Base-by-base conservation (phyloP, 768 basidiomycete species). In the Pisolithus sp. region DNA sequence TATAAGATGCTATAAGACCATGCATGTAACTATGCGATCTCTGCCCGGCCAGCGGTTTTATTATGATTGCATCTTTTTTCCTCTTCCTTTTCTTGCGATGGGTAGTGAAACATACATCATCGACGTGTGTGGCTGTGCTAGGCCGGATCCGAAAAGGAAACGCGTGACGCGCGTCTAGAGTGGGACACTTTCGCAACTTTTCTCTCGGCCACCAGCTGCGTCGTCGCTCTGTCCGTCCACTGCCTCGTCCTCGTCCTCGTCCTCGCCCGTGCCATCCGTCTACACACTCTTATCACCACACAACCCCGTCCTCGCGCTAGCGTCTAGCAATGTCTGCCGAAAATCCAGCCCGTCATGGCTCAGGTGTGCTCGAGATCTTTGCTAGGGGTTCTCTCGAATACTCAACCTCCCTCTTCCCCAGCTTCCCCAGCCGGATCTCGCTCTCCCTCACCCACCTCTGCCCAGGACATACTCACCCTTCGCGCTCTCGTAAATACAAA, bases 401-500 rank as follows among this genome's bases (percentile, higher is more conserved):
- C 37, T 7, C n/a, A 15, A 23, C 28, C 45, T 53, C 30, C 50
- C 46, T 18, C 49, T 41, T 17, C 56, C 24, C 3, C 52, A 84
- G 80, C 70, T 57, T 81, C 82, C 46, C 80, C 81, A 50, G 74
- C 76, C 53, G 77, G 73, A 64, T 90, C 89, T 60, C 85, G 86
- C 68, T 87, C 87, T 48, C 80, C 82, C 31, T 84, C 86, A 48
- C 88, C 89, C 26, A 23, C 56, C 44, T 74, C 76, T 49, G 75
- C 78, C 47, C 78, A 82, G 60, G 89, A 92, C 62, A 77, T 81
- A 20, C 78, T 98, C 60, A 93, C 91, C 62, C 83, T 98, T 47
- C 88, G 95, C 59, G 89, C 94, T 39, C 86, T 98, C 62, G 94
- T 98, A 62, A 90, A 84, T 70, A 95, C 93, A 58, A 96, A 95